Evolutionary conservation across 768 basidiomycete genomes (phyloP).

Genomic region (Megacollybia marginata): DNA sequence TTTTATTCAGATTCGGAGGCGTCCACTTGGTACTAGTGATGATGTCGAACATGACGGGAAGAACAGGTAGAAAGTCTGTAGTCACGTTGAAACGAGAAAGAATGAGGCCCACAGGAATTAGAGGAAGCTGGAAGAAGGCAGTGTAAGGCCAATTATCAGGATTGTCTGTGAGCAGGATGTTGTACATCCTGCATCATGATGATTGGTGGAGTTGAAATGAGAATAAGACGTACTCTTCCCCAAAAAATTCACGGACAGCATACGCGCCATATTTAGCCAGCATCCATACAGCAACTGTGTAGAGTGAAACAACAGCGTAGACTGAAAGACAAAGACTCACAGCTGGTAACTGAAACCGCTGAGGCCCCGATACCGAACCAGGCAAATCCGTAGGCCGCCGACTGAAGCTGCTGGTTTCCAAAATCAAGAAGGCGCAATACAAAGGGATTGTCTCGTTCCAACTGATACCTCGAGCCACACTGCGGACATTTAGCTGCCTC

Average conservation of each 20-base stretch:
- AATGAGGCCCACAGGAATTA: slow-evolving; percentile 65
- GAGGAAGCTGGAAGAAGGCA: slow-evolving; percentile 25
- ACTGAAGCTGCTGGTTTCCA: neutral
- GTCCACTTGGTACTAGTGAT: neutral
- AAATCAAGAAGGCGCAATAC: slow-evolving; percentile 28
- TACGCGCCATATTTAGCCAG: slow-evolving; percentile 66
- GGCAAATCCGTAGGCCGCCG: no score
- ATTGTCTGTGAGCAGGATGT: neutral
- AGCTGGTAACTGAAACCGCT: no score
- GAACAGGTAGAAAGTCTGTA: slow-evolving; percentile 23
- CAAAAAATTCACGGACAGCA: slow-evolving; percentile 63
- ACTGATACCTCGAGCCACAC: slow-evolving; percentile 57
- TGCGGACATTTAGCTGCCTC: slow-evolving; percentile 67
- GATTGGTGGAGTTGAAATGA: neutral
- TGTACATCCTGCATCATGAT: neutral
- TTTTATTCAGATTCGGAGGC: no score
- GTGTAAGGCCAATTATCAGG: no score
- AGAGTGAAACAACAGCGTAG: no score
- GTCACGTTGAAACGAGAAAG: slow-evolving; percentile 34
- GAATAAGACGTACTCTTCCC: slow-evolving; percentile 43
- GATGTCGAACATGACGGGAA: slow-evolving; percentile 39
- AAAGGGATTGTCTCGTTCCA: slow-evolving; percentile 25
- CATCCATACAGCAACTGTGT: slow-evolving; percentile 36
- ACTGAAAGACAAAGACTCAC: no score
- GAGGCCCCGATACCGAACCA: no score